Base-by-base conservation (phyloP, 495 filamentous ascomycete species). In the Tuber umbilicatum region DNA sequence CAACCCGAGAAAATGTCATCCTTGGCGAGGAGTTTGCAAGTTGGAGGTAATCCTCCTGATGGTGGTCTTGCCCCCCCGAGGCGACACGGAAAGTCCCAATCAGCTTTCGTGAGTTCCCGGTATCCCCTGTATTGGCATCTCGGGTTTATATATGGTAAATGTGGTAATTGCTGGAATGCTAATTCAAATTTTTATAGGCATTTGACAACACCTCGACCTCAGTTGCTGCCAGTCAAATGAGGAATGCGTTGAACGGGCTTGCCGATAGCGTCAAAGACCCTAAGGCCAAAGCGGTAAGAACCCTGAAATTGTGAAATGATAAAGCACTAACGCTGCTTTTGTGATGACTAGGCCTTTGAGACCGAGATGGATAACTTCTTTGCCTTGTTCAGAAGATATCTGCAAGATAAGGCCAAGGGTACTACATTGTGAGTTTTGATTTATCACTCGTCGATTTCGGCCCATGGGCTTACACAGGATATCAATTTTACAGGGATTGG, bases 361-460 rank as follows among this genome's bases (percentile, higher is more conserved):
- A 94, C 94, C 21, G 95, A 99, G 86, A 98, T 97, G 93, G 95
- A 99, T 89, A 99, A 99, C 90, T 99, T 99, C 89, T 99, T 94
- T 83, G 91, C 93, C 71, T 91, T 99, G 78, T 99, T 99, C 90
- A 91, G 96, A 76, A 89, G 95, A 83, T 99, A 97, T 84, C 88
- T 99, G 70, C 97, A 97, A 81, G 95, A 99, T 87, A 97, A 97
- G 87, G 96, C 95, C 75, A 99, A 97, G 88, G 94, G 94, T 81
- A 97, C 93, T 83, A 90, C 88, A 47, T 88, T 97, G 88, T 91
- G 85, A 77, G 89, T 85, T 50, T 31, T 42, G 21, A 42, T 67
- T 37, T 45, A 5, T 14, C 38, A 10, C n/a, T 55, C 31, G 37
- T 42, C 17, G 70, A 35, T 17, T 45, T 42, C 23, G 21, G 55